These are phyloP conservation scores for Cordyceps fumosorosea DNA, from an alignment of 2,329 filamentous ascomycete species.

Conservation along the genomic window DNA sequence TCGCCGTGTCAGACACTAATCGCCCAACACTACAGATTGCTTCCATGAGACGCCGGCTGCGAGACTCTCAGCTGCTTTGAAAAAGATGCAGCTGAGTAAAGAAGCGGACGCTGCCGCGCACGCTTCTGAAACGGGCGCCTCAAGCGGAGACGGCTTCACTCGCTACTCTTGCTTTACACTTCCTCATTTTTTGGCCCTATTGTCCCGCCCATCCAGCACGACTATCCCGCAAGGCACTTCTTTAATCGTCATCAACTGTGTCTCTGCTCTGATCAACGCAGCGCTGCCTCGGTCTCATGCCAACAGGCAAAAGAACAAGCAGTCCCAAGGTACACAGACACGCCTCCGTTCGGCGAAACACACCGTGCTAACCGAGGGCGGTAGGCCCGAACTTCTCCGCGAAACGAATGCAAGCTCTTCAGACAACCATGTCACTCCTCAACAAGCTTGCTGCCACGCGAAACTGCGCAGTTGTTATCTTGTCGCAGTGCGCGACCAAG, in stretches of 20 bases:
- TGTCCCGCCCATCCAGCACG: constrained; percentile 57
- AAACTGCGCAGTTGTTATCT: constrained; percentile 65
- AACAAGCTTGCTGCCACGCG: constrained; percentile 68
- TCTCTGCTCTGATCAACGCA: constrained; percentile 69
- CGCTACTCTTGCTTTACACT: constrained; percentile 54
- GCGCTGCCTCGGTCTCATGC: constrained; percentile 61
- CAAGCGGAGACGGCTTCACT: constrained; percentile 29
- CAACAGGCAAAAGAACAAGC: constrained; percentile 29
- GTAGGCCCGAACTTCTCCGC: constrained; percentile 31
- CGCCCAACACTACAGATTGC: constrained; percentile 32
- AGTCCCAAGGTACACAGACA: constrained; percentile 30
- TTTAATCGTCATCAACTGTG: constrained; percentile 69
- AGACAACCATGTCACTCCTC: constrained; percentile 62
- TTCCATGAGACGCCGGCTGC: constrained; percentile 34
- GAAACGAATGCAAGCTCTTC: constrained; percentile 46
- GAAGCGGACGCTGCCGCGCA: constrained; percentile 5
- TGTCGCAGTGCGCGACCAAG: constrained; percentile 77
- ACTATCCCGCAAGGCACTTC: constrained; percentile 58
- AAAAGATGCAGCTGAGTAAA: constrained; percentile 15
- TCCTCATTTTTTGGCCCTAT: constrained; percentile 66
- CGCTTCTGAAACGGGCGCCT: constrained; percentile 15
- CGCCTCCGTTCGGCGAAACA: not conserved
- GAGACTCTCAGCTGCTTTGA: constrained; percentile 24
- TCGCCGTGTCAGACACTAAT: constrained; percentile 1
- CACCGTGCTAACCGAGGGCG: not conserved